Percentiles rank a stretch among this genome's conserved stretches.
phyloP scores from a whole-genome alignment of 2,329 filamentous ascomycete species.

The Pestalotiopsis sp. region DNA sequence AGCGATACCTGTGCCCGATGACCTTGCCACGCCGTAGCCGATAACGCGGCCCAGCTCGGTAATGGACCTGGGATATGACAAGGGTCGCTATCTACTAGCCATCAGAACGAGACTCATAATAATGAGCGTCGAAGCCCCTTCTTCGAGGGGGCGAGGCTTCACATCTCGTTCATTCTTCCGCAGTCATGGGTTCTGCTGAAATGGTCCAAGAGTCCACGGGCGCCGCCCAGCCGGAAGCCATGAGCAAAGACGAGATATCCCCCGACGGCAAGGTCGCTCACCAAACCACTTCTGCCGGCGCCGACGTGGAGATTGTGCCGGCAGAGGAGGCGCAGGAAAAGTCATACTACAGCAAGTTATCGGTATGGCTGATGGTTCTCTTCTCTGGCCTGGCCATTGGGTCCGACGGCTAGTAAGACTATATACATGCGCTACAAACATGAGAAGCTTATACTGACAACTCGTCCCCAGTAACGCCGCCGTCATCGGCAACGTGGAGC shows the following conservation, averaged over 20 bases:
- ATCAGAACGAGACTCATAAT: not conserved
- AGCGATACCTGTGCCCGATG: not conserved
- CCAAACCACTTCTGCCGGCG: not conserved
- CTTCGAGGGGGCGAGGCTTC: not conserved
- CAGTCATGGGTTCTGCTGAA: not conserved
- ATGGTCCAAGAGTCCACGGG: not conserved
- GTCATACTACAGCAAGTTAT: slow-evolving; percentile 38
- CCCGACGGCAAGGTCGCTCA: not conserved
- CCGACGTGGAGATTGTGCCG: slow-evolving; percentile 10
- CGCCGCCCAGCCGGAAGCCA: not conserved
- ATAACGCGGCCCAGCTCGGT: not conserved
- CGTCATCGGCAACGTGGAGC: slow-evolving; percentile 44
- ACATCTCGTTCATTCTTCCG: not conserved
- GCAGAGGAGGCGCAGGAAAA: slow-evolving; percentile 18
- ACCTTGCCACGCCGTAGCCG: not conserved
- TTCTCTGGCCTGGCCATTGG: slow-evolving; percentile 46
- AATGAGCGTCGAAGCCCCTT: not conserved
- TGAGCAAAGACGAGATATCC: not conserved
- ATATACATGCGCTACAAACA: slow-evolving; percentile 8
- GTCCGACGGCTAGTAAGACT: slow-evolving; percentile 41
- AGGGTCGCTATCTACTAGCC: not conserved
- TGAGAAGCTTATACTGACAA: slow-evolving; percentile 1
- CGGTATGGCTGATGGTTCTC: slow-evolving; percentile 43
- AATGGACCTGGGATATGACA: not conserved
- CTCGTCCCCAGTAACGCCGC: slow-evolving; percentile 36